Base-by-base conservation (phyloP, 768 basidiomycete genomes). In the Mycena chlorophos region DNA sequence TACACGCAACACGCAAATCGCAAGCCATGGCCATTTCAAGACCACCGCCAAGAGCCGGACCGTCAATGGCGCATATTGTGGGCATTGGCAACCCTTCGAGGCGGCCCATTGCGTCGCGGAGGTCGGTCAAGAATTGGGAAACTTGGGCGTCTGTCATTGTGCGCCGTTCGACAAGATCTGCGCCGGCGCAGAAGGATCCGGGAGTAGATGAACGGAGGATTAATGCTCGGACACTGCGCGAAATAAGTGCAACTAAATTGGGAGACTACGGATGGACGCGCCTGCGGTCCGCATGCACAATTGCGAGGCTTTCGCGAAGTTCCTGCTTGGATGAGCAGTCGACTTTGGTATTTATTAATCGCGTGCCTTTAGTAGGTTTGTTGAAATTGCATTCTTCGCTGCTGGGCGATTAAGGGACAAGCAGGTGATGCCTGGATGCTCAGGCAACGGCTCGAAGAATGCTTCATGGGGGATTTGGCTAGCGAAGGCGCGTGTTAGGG, bases 41-140 rank as follows among this genome's bases (percentile, higher is more conserved):
- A 2, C 94, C 94, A n/a, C 94, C 94, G 10, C 94, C 94, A 0
- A 98, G 78, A 8, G 94, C 94, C 19, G 91, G 91, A 0, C 94
- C 94, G 67, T 97, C 94, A 38, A 98, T 89, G 4, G 94, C 92
- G 30, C 89, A 89, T 53, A 97, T 89, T 16, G 92, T 95, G 3
- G 94, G 94, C 75, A 95, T 82, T 4, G 89, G 88, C 29, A 96
- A 74, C 37, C 78, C 75, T 71, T 94, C 93, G n/a, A 98, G 80
- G 64, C 82, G 82, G 26, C 80, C 78, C 37, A 98, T 71, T 8
- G 90, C 81, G 34, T 76, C 74, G 26, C 94, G 83, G 22, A 97
- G 76, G 62, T 88, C 85, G 47, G 77, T 71, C 43, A 97, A 86
- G 72, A 96, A 97, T 63, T 78, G 82, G 64, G 82, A 73, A 31